Percentiles rank a stretch among this genome's conserved stretches.
These are phyloP conservation scores for Neostapfia colusana DNA, from an alignment of 176 grass and related monocot species.

Conservation along the genomic window DNA sequence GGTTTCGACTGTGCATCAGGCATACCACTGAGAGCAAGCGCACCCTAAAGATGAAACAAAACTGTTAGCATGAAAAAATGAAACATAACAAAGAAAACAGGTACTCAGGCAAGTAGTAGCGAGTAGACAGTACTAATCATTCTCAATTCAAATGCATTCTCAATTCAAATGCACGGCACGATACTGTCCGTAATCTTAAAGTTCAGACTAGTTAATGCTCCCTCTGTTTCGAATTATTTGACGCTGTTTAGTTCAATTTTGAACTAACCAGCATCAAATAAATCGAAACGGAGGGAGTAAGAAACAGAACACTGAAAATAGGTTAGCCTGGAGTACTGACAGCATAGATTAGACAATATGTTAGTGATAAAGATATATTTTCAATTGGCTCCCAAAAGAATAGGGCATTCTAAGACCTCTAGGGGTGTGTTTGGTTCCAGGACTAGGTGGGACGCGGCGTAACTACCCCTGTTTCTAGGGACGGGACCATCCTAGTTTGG, in stretches of 20 bases:
- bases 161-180: neutral
- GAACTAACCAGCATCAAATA: too few relatives aligned
- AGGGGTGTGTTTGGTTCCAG: too few relatives aligned
- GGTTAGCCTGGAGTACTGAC: neutral
- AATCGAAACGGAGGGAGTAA: too few relatives aligned
- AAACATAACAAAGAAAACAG: slow-evolving; percentile 9
- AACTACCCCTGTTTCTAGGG: too few relatives aligned
- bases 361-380: slow-evolving; percentile 16
- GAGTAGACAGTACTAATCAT: neutral
- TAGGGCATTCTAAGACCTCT: slow-evolving; percentile 7
- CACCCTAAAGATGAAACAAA: slow-evolving; percentile 54
- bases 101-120: neutral
- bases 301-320: slow-evolving; percentile 8
- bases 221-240: too few relatives aligned
- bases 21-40: slow-evolving; percentile 81
- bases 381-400: neutral
- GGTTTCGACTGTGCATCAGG: slow-evolving; percentile 81
- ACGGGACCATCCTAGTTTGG: too few relatives aligned
- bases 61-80: slow-evolving; percentile 14
- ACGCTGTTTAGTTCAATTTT: too few relatives aligned
- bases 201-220: too few relatives aligned
- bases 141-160: slow-evolving; percentile 2
- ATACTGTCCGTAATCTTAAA: neutral
- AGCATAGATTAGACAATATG: neutral
- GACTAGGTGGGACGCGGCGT: too few relatives aligned